Conservation (phyloP, 2,329 filamentous ascomycete genomes). For the Cercospora brassicicola region DNA sequence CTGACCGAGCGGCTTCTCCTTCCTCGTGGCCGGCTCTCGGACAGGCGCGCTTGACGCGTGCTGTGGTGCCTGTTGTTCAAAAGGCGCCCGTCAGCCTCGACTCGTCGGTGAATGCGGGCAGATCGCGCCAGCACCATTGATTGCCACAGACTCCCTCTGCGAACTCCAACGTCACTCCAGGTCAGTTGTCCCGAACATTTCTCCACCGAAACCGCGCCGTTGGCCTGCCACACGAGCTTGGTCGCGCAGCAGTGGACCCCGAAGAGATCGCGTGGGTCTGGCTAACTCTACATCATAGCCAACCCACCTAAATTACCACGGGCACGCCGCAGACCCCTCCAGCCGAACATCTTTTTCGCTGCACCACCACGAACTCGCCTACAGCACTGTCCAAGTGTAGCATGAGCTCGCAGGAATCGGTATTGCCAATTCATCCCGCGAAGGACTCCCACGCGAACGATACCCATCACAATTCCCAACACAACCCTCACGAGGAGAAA, state of each 20-base stretch:
- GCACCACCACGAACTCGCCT: neutral
- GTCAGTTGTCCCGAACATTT: neutral
- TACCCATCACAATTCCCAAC: neutral
- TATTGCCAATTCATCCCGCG: constrained; percentile 27
- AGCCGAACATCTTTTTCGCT: neutral
- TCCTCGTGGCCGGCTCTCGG: neutral
- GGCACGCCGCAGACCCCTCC: constrained; percentile 2
- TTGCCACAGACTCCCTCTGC: neutral
- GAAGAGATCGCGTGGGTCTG: constrained; percentile 2
- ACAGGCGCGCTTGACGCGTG: neutral
- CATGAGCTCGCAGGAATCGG: constrained; percentile 41
- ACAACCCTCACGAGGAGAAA: constrained; percentile 4
- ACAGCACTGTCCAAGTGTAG: constrained; percentile 23
- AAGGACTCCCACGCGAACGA: constrained; percentile 11
- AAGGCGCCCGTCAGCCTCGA: neutral
- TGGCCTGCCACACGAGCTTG: neutral
- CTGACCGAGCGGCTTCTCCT: neutral
- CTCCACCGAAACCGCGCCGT: neutral
- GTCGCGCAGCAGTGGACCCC: neutral
- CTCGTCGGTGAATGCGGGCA: neutral
- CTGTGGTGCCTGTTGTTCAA: neutral
- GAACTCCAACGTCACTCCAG: constrained; percentile 4
- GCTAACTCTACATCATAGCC: constrained; percentile 12
- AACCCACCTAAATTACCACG: constrained; percentile 4
- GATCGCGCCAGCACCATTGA: neutral